phyloP scores from a whole-genome alignment of 306 rosid species.

The Mucuna pruriens region DNA sequence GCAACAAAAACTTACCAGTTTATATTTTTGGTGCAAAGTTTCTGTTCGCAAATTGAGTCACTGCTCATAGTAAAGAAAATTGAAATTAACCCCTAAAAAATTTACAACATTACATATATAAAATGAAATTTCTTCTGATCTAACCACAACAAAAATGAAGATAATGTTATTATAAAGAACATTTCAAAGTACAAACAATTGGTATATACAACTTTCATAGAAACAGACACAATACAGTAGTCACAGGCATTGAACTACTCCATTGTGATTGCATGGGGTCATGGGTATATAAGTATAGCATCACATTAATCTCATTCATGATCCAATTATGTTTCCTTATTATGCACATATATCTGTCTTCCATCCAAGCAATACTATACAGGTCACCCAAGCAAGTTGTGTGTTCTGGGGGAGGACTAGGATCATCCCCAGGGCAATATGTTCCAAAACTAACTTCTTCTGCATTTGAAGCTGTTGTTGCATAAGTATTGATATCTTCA shows the following conservation, averaged over 20 bases:
- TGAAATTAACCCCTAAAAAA: slow-evolving; percentile 7
- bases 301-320: too few species aligned
- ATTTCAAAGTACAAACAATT: background rate
- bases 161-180: background rate
- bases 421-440: slow-evolving; percentile 92
- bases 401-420: slow-evolving; percentile 92
- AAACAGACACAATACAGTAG: too few species aligned
- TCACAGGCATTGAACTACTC: too few species aligned
- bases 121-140: background rate
- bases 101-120: background rate
- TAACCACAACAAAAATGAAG: background rate
- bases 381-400: slow-evolving; percentile 94
- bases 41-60: slow-evolving; percentile 82
- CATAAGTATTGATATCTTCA: slow-evolving; percentile 76
- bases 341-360: slow-evolving; percentile 80
- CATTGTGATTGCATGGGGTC: too few species aligned
- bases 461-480: slow-evolving; percentile 94
- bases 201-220: background rate
- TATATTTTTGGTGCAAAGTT: slow-evolving; percentile 81
- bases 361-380: slow-evolving; percentile 98
- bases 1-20: slow-evolving; percentile 65
- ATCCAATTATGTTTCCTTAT: too few species aligned
- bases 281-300: too few species aligned
- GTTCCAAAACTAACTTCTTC: slow-evolving; percentile 98
- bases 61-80: slow-evolving; percentile 55